Percentiles rank a stretch among this genome's conserved stretches.
These are phyloP conservation scores for Metschnikowia orientalis DNA, from an alignment of 805 yeast genomes.

Conservation along the genomic window DNA sequence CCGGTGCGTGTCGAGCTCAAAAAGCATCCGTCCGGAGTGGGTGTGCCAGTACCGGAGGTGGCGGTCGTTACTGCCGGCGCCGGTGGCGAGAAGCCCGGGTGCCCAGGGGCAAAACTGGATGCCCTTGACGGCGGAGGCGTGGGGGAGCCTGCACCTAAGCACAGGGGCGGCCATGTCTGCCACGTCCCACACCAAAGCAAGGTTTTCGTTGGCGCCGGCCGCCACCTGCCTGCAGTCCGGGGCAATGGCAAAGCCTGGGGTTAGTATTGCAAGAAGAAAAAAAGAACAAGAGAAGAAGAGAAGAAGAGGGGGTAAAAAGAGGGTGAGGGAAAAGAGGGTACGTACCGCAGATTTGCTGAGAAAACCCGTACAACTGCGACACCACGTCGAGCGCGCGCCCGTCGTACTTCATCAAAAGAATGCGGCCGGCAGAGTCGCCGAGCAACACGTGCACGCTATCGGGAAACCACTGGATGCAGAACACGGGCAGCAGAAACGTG, in stretches of 20 bases:
- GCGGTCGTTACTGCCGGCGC: conserved; percentile 84
- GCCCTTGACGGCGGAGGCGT: conserved; percentile 86
- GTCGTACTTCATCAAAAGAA: conserved; percentile 37
- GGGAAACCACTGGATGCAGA: conserved; percentile 60
- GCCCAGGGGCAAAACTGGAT: conserved; percentile 91
- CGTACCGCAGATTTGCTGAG: conserved; percentile 39
- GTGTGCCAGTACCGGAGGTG: conserved; percentile 87
- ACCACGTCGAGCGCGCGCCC: conserved; percentile 11
- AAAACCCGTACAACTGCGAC: conserved; percentile 24
- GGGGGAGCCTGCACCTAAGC: conserved; percentile 50
- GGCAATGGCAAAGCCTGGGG: conserved; percentile 56
- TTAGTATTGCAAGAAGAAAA: conserved; percentile 16
- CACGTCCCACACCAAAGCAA: conserved; percentile 75
- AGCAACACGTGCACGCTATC: conserved; percentile 42
- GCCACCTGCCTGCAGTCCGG: conserved; percentile 55
- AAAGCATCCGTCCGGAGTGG: conserved; percentile 64
- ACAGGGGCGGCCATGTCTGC: conserved; percentile 30
- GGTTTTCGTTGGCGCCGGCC: conserved; percentile 81
- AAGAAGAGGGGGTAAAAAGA: background rate
- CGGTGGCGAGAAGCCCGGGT: conserved; percentile 73
- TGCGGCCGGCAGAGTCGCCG: conserved; percentile 66
- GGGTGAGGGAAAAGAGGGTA: background rate
- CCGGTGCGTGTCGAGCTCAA: conserved; percentile 52
- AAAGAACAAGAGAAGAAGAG: background rate
- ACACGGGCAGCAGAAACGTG: conserved; percentile 26